Conservation (phyloP, 345 rosid species). For the Mercurialis annua region DNA sequence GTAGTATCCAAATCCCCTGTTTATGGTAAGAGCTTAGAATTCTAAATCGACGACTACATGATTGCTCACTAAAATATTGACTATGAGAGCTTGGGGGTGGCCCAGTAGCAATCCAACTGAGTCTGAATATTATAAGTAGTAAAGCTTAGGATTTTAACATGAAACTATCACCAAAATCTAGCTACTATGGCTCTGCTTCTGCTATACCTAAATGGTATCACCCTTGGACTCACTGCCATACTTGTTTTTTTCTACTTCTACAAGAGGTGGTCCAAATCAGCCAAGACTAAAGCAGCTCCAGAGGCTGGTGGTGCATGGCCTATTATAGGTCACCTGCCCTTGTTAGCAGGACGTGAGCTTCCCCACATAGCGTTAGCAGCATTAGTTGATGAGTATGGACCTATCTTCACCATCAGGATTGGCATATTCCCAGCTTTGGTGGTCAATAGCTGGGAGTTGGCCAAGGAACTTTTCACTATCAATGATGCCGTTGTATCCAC, state of each 20-base stretch:
- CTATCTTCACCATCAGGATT: conserved; percentile 34
- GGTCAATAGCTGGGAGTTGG: conserved; percentile 34
- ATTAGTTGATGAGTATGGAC: conserved; percentile 42
- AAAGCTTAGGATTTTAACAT: neutral
- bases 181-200: conserved; percentile 19
- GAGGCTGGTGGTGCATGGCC: conserved; percentile 39
- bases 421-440: conserved; percentile 36
- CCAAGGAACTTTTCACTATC: conserved; percentile 36
- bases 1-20: too few relatives aligned
- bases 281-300: conserved; percentile 12
- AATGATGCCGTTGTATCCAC: conserved; percentile 31
- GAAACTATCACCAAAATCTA: neutral
- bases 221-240: conserved; percentile 2
- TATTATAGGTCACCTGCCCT: conserved; percentile 38
- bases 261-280: conserved; percentile 9
- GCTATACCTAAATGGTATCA: conserved; percentile 7
- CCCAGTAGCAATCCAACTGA: too few relatives aligned
- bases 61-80: too few relatives aligned
- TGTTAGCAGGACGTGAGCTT: conserved; percentile 24
- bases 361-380: conserved; percentile 32
- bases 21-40: too few relatives aligned
- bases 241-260: conserved; percentile 19
- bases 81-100: too few relatives aligned
- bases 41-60: too few relatives aligned
- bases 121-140: too few relatives aligned